Evolutionary conservation across 2,329 filamentous ascomycete species (phyloP).

Genomic region (Chaetomiaceae sp.): DNA sequence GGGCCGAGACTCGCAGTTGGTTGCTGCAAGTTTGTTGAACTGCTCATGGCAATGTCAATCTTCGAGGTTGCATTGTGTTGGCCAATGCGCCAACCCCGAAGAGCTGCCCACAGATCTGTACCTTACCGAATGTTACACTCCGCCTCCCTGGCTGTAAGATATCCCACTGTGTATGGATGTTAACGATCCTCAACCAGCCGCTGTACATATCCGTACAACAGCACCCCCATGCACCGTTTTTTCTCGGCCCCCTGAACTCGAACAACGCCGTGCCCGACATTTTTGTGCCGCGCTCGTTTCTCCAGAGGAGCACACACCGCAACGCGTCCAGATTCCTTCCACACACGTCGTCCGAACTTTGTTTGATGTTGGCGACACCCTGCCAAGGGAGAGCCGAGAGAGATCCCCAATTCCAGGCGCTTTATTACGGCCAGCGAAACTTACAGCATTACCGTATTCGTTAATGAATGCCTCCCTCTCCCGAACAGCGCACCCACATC

Average conservation of each 20-base stretch:
- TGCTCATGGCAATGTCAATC: no score
- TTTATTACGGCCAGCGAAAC: conserved; percentile 11
- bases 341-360: neutral
- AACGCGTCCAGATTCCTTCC: conserved; percentile 6
- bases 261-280: conserved; percentile 19
- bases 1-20: no score
- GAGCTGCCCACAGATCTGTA: no score
- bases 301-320: conserved; percentile 27
- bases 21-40: no score
- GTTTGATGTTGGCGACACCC: conserved; percentile 1
- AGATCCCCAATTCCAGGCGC: no score
- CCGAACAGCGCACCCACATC: conserved; percentile 16
- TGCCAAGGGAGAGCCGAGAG: conserved; percentile 10
- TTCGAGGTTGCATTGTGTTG: no score
- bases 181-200: no score
- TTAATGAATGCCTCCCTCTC: conserved; percentile 26
- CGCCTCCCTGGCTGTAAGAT: no score
- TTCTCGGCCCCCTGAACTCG: conserved; percentile 25
- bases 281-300: conserved; percentile 13
- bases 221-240: conserved; percentile 23
- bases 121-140: no score
- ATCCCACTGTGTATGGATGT: no score
- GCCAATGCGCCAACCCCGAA: no score
- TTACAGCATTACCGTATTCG: conserved; percentile 20
- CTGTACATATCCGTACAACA: no score